Base-by-base conservation (phyloP, 805 yeast species). In the Myxozyma lipomycoides region DNA sequence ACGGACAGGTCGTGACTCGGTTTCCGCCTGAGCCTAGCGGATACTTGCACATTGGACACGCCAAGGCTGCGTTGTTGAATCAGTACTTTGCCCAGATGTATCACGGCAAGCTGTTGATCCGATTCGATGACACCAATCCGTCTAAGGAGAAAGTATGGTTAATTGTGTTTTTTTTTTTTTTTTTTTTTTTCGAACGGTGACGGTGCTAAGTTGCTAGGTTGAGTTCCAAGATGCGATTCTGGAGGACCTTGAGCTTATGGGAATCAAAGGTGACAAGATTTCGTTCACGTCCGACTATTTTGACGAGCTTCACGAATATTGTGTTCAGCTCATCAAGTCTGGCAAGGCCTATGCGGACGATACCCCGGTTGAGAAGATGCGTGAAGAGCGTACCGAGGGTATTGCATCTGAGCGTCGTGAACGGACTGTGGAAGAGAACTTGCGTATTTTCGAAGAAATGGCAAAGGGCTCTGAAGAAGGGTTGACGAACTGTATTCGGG, bases 21-120 rank as follows among this genome's bases (percentile, higher is more conserved):
- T 93, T 93, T 82, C 98, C 96, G 46, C 99, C 99, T 59, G 99
- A 93, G 75, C 99, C 99, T 54, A 86, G 95, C 73, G 99, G 99
- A 73, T 93, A 90, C 72, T 78, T 93, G 72, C 99, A 93, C 73
- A 93, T 93, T 72, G 99, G 99, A 62, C 99, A 93, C 68, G 98
- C 96, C 55, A 93, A 93, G 73, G 98, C 98, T 56, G 99, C 99
- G 48, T 77, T 93, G 52, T 78, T 93, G 68, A 93, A 93, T 75
- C 93, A 93, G 72, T 91, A 90, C 74, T 91, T 93, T 74, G 98
- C 99, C 43, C 83, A 87, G 63, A 84, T 81, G 66, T 93, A 91
- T 78, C 85, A 93, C 66, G 99, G 99, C 69, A 93, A 93, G 73
- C 80, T 93, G 69, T 89, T 93, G 65, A 84, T 93, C 65, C 83